Evolutionary conservation across 1,139 yeast genomes (phyloP), one percentile per base, ranked within the genome.

Genomic region (Protomyces inundatus): DNA sequence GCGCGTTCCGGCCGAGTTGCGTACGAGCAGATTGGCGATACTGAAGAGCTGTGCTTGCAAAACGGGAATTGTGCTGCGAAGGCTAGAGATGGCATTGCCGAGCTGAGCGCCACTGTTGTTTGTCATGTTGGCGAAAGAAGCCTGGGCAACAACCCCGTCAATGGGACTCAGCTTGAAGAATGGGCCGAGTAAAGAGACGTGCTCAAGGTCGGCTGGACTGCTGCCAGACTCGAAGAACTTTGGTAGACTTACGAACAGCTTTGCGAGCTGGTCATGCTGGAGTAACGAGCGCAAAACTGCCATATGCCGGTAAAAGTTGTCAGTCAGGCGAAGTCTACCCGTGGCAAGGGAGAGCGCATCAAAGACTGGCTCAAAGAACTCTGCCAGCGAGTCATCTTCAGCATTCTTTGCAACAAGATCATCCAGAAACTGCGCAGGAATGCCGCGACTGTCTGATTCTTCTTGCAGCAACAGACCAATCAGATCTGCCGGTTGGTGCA

Each of bases 131-230:
- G 73, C 69, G 61, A 74, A 73, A 46, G 68, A 65, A 9, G 60
- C 32, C 10, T 46, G 57, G 6, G 71, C 69, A n/a, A 69, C 70
- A 34, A 66, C 56, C 3, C 81, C 80, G 48, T 83, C 79, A 59
- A 90, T 76, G 0, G 97, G 96, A 0, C 97, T 88, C 30, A 90
- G 75, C 65, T 86, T 79, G 66, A 90, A 80, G 50, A 90, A 78
- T 1, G 96, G 88, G 1, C 98, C 98, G 65, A 91, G 76, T 10
- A 89, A 73, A 0, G 96, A 84, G 42, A 79, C 77, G 36, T 77
- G 76, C 70, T 88, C 95, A 68, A 81, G 81, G 55, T 81, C 81
- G 10, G 81, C 76, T 0, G 87, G 75, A 55, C 69, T 68, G 55
- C 67, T 67, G 60, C 73, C 77, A 50, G 78, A 77, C 54, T 84